Percentiles rank a stretch among this genome's conserved stretches.
phyloP scores from a whole-genome alignment of 169 alveolate genomes.

The Plasmodium yoelii region DNA sequence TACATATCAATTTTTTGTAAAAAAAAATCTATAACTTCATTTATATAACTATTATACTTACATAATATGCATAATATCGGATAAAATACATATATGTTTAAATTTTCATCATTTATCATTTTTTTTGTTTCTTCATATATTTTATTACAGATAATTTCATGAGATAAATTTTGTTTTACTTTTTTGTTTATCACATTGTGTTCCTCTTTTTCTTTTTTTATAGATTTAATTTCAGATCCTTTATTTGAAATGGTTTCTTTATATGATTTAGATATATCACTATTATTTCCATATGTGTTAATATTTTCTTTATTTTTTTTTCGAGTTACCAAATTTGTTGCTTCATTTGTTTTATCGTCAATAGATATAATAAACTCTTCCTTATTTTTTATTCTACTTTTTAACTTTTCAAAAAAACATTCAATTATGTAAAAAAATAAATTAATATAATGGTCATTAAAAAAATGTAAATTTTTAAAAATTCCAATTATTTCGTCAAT shows the following conservation, averaged over 20 bases:
- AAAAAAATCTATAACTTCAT: slow-evolving; percentile 47
- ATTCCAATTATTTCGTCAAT: slow-evolving; percentile 48
- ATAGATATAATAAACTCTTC: slow-evolving; percentile 39
- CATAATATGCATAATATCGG: slow-evolving; percentile 63
- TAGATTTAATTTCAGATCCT: neutral
- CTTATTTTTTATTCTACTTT: slow-evolving; percentile 14
- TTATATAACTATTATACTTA: slow-evolving; percentile 69
- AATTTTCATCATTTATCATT: slow-evolving; percentile 24
- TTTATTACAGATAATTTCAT: slow-evolving; percentile 32
- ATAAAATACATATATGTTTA: slow-evolving; percentile 65
- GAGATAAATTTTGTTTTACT: neutral
- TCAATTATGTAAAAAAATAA: slow-evolving; percentile 57
- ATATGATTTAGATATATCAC: neutral
- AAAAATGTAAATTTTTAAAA: slow-evolving; percentile 63
- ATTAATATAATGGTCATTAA: slow-evolving; percentile 45
- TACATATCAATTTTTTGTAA: slow-evolving; percentile 29
- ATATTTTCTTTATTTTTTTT: neutral
- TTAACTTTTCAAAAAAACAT: slow-evolving; percentile 60
- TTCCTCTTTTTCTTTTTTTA: neutral
- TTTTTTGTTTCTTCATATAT: slow-evolving; percentile 46
- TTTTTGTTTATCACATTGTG: neutral
- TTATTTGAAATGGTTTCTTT: neutral
- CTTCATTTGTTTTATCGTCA: neutral
- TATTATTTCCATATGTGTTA: neutral
- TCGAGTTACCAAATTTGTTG: neutral